A percentile compares a stretch with the other conserved stretches of the same genome.
Conservation (phyloP, 345 rosid genomes). For the Viola odorata region DNA sequence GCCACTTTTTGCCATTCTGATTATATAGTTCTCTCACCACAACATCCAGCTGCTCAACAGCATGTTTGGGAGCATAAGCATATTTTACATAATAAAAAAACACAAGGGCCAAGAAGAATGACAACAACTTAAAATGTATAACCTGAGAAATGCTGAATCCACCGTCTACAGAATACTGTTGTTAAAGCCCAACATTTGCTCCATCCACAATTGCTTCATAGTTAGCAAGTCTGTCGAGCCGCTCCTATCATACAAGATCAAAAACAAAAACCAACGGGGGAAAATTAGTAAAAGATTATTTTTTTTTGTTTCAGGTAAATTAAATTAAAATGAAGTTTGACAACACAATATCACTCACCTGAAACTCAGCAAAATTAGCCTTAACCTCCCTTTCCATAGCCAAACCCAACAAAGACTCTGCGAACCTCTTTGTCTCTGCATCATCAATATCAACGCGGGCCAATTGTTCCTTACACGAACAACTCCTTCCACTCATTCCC, state of each 20-base stretch:
- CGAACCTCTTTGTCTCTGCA: slow-evolving; percentile 60
- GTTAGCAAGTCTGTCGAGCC: slow-evolving; percentile 57
- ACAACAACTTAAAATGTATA: neutral
- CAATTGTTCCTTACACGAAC: slow-evolving; percentile 54
- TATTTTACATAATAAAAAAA: slow-evolving; percentile 1
- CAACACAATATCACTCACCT: slow-evolving; percentile 33
- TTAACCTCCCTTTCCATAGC: slow-evolving; percentile 78
- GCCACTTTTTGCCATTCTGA: slow-evolving; percentile 57
- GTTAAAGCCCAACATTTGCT: slow-evolving; percentile 86
- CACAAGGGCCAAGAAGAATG: neutral
- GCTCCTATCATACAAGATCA: slow-evolving; percentile 36
- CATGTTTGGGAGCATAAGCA: slow-evolving; percentile 21
- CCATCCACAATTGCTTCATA: slow-evolving; percentile 83
- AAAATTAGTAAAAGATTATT: neutral
- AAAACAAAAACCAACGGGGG: neutral
- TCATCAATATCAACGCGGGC: slow-evolving; percentile 69
- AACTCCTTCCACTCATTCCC: slow-evolving; percentile 47
- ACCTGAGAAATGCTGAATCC: slow-evolving; percentile 39
- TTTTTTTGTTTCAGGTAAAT: neutral
- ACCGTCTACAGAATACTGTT: slow-evolving; percentile 85
- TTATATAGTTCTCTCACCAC: slow-evolving; percentile 55
- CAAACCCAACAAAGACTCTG: slow-evolving; percentile 55
- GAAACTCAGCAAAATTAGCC: slow-evolving; percentile 73
- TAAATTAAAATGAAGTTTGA: neutral
- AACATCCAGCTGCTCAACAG: slow-evolving; percentile 78